These are phyloP conservation scores for Saccharomycodes ludwigii DNA, from an alignment of 805 yeast species.

Conservation along the genomic window DNA sequence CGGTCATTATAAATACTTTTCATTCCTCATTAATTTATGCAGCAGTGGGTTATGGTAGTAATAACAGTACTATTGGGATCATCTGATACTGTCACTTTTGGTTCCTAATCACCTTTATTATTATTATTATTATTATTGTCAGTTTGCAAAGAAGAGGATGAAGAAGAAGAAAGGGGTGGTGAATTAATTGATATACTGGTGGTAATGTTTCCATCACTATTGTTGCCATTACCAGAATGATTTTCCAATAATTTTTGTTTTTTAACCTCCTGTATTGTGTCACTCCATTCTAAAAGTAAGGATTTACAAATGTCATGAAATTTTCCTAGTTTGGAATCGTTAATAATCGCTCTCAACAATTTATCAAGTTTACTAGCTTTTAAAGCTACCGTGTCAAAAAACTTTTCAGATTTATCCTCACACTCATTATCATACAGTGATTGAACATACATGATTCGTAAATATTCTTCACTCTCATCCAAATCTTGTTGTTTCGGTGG, in stretches of 20 bases:
- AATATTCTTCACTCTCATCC: slow-evolving; percentile 17
- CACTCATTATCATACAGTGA: background rate
- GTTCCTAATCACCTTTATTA: no score
- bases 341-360: slow-evolving; percentile 18
- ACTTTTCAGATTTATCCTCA: slow-evolving; percentile 11
- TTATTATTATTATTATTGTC: no score
- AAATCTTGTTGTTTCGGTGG: slow-evolving; percentile 17
- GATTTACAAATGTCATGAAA: slow-evolving; percentile 19
- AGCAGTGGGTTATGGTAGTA: no score
- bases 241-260: slow-evolving; percentile 17
- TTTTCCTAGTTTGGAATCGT: slow-evolving; percentile 15
- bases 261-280: slow-evolving; percentile 14
- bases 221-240: no score
- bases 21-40: no score
- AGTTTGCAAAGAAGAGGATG: no score
- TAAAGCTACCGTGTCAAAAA: slow-evolving; percentile 20
- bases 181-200: background rate
- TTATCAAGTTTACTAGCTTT: slow-evolving; percentile 21
- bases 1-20: no score
- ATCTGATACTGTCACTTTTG: no score
- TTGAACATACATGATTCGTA: slow-evolving; percentile 14
- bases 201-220: slow-evolving; percentile 4
- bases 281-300: slow-evolving; percentile 17
- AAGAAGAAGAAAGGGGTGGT: no score
- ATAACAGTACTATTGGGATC: no score